A percentile compares a stretch with the other conserved stretches of the same genome.
Conservation (phyloP, 2,329 filamentous ascomycete species). For the Epichloe brachyelytri region DNA sequence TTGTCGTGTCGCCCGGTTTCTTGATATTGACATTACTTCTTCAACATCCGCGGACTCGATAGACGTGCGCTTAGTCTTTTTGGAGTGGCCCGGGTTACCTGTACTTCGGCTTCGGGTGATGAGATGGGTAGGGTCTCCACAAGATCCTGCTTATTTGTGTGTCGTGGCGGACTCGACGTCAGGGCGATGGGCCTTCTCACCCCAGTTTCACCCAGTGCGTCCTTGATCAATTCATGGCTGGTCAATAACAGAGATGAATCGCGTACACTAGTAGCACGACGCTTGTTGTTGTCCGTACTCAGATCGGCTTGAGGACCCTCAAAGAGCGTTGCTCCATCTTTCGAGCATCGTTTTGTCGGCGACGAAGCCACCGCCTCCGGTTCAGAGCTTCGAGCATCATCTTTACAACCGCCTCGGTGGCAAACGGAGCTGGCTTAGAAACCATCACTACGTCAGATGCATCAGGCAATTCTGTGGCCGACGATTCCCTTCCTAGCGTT, state of each 20-base stretch:
- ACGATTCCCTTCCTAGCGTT: not conserved
- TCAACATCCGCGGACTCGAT: not conserved
- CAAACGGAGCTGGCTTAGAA: not conserved
- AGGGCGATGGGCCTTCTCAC: not conserved
- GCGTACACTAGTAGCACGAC: not conserved
- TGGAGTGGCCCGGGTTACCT: not conserved
- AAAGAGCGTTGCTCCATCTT: constrained; percentile 9
- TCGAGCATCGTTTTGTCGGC: not conserved
- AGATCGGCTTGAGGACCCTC: constrained; percentile 11
- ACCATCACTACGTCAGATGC: not conserved
- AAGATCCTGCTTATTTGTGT: not conserved
- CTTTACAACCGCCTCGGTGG: too few relatives aligned
- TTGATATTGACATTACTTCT: constrained; percentile 1
- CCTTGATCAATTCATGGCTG: not conserved
- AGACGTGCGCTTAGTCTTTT: not conserved
- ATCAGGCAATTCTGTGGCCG: not conserved
- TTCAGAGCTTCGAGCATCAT: not conserved
- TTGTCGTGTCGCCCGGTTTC: not conserved
- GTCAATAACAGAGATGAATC: not conserved
- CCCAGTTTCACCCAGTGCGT: not conserved
- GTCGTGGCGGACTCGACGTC: not conserved
- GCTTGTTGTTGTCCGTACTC: constrained; percentile 4
- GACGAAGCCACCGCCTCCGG: not conserved
- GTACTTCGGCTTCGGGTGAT: constrained; percentile 4
- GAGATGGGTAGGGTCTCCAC: constrained; percentile 4